phyloP scores from a whole-genome alignment of 176 grass and related monocot genomes.

The Olyra latifolia region DNA sequence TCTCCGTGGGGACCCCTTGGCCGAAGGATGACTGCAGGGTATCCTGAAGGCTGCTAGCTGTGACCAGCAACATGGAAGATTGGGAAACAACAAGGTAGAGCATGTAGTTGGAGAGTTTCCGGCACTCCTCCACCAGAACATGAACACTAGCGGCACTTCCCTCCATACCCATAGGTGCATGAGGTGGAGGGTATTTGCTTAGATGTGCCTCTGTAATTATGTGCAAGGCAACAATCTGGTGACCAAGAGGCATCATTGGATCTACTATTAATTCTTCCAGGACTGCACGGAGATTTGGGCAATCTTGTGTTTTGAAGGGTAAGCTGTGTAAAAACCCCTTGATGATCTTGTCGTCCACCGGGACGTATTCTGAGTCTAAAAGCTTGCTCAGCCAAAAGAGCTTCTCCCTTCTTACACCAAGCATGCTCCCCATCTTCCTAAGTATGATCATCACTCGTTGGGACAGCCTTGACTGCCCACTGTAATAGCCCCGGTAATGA shows the following conservation, averaged over 20 bases:
- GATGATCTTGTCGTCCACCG: not conserved
- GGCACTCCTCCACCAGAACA: not conserved
- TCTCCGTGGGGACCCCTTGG: too few relatives aligned
- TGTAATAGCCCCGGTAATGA: too few relatives aligned
- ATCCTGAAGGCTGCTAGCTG: too few relatives aligned
- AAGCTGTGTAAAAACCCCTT: not conserved
- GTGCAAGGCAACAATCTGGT: not conserved
- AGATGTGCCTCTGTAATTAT: not conserved
- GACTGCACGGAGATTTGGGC: not conserved
- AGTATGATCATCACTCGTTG: not conserved
- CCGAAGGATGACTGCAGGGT: too few relatives aligned
- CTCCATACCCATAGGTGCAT: not conserved
- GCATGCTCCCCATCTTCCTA: not conserved
- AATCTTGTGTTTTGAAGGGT: not conserved
- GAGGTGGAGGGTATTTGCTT: not conserved
- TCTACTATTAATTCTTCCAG: not conserved
- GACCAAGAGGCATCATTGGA: rapidly evolving
- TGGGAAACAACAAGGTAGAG: not conserved
- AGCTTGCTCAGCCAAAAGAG: constrained; percentile 3
- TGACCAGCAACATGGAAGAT: not conserved
- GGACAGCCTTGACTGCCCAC: too few relatives aligned
- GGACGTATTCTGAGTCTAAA: not conserved
- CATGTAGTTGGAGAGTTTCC: constrained; percentile 12
- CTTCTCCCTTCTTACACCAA: not conserved
- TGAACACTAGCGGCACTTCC: not conserved